phyloP scores from a whole-genome alignment of 2,329 filamentous ascomycete genomes.

The Aspergillus pseudonomiae region DNA sequence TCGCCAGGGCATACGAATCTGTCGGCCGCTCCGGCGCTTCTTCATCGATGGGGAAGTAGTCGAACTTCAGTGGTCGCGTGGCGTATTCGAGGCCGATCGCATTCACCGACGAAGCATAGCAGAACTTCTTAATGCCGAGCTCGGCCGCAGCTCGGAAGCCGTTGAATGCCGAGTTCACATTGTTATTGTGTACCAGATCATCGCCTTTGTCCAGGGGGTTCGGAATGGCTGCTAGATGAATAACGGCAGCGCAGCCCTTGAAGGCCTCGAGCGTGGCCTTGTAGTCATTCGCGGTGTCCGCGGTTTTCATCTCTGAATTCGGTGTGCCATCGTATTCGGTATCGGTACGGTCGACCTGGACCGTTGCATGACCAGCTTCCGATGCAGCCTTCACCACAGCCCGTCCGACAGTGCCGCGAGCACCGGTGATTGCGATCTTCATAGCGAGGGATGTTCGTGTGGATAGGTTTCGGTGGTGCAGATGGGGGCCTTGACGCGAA shows the following conservation, averaged over 20 bases:
- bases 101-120: constrained; percentile 43
- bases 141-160: constrained; percentile 42
- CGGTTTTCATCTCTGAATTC: constrained; percentile 38
- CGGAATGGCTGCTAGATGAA: constrained; percentile 44
- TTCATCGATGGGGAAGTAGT: constrained; percentile 45
- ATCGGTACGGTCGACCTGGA: constrained; percentile 39
- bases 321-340: constrained; percentile 32
- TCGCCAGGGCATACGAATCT: constrained; percentile 42
- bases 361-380: constrained; percentile 35
- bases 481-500: background rate
- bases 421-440: constrained; percentile 49
- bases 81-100: constrained; percentile 44
- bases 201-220: constrained; percentile 38
- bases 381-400: constrained; percentile 35
- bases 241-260: constrained; percentile 41
- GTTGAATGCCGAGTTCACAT: constrained; percentile 43
- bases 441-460: constrained; percentile 10
- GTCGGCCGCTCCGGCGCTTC: constrained; percentile 36
- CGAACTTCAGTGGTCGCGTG: constrained; percentile 37
- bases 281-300: constrained; percentile 38
- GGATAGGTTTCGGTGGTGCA: background rate
- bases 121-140: constrained; percentile 38
- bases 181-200: constrained; percentile 40
- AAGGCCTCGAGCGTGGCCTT: constrained; percentile 35
- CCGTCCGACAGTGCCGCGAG: constrained; percentile 37